These are phyloP conservation scores for Sicyos baderoa DNA, from an alignment of 306 rosid species.

Conservation along the genomic window DNA sequence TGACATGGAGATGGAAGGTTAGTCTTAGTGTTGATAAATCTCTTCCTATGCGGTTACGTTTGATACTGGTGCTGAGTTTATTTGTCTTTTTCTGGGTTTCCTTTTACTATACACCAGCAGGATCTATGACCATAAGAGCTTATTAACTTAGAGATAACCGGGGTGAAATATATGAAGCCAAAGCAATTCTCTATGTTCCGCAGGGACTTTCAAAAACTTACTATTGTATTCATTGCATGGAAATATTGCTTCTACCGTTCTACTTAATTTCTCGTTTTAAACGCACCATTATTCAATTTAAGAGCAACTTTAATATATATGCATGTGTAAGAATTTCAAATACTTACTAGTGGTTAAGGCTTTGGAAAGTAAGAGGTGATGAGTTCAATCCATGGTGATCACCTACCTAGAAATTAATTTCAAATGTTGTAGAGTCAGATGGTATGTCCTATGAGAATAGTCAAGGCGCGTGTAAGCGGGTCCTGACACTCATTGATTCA, in stretches of 20 bases:
- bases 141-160: slow-evolving; percentile 12
- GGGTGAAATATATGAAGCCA: neutral
- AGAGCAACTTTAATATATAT: too few species aligned
- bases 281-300: neutral
- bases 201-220: neutral
- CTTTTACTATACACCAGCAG: neutral
- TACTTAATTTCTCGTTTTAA: neutral
- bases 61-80: neutral
- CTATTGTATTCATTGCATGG: neutral
- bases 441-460: too few species aligned
- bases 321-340: neutral
- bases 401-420: too few species aligned
- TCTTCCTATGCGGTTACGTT: neutral
- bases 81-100: neutral
- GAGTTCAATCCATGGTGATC: too few species aligned
- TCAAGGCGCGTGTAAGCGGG: too few species aligned
- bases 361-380: too few species aligned
- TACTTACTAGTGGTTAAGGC: too few species aligned
- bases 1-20: slow-evolving; percentile 99
- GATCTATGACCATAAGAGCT: neutral
- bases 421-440: too few species aligned
- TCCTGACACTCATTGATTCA: too few species aligned
- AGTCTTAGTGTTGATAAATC: slow-evolving; percentile 25
- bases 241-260: neutral
- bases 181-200: neutral